Evolutionary conservation across 495 filamentous ascomycete species (phyloP).

Genomic region (Hyaloscypha variabilis): DNA sequence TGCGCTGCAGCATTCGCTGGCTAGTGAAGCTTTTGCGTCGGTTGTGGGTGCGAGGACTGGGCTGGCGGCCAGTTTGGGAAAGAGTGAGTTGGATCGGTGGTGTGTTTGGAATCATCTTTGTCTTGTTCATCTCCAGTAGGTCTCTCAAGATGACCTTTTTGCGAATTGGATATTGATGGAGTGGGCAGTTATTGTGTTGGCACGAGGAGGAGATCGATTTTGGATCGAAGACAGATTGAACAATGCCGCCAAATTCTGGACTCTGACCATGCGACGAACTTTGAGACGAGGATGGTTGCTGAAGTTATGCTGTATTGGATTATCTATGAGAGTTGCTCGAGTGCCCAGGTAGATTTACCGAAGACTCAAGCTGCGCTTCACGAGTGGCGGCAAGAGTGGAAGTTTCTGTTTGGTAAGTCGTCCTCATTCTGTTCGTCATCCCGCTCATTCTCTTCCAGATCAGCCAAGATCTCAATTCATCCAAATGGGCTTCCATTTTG

Average conservation of each 20-base stretch:
- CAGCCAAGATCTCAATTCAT: conserved; percentile 52
- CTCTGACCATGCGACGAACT: conserved; percentile 45
- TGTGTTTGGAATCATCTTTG: conserved; percentile 52
- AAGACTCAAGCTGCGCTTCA: conserved; percentile 39
- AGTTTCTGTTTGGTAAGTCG: conserved; percentile 41
- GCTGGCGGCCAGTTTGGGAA: conserved; percentile 1
- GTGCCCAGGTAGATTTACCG: conserved; percentile 35
- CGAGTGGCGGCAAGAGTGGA: conserved; percentile 45
- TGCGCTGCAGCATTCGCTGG: conserved; percentile 45
- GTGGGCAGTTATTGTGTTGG: conserved; percentile 41
- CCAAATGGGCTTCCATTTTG: conserved; percentile 51
- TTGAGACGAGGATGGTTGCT: conserved; percentile 49
- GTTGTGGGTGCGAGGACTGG: conserved; percentile 23
- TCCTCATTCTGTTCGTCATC: not conserved
- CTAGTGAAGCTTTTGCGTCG: conserved; percentile 40
- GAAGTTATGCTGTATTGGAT: conserved; percentile 49
- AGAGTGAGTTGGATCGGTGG: conserved; percentile 33
- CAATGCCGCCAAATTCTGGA: conserved; percentile 39
- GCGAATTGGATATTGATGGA: not conserved
- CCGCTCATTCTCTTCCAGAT: conserved; percentile 30
- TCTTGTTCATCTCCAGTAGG: conserved; percentile 45
- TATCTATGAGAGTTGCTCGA: conserved; percentile 39
- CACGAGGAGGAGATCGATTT: conserved; percentile 42
- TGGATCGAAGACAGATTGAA: conserved; percentile 43
- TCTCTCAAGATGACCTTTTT: not conserved